phyloP scores from a whole-genome alignment of 805 yeast species.

The Suhomyces sp. region DNA sequence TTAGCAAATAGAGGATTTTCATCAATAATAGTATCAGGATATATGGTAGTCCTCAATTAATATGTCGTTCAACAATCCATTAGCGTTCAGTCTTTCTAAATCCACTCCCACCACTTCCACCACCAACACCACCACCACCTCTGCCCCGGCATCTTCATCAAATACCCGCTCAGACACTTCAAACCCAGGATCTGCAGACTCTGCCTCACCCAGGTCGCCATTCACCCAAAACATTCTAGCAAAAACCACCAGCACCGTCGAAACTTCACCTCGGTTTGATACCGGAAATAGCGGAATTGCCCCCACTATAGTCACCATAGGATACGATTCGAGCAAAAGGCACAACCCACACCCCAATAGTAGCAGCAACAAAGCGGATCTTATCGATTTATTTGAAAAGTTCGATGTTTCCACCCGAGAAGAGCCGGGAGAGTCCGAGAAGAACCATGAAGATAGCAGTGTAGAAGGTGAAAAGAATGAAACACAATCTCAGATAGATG shows the following conservation, averaged over 20 bases:
- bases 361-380: constrained; percentile 9
- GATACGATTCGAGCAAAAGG: neutral
- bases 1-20: too few species aligned
- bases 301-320: constrained; percentile 21
- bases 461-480: constrained; percentile 2
- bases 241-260: constrained; percentile 2
- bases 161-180: neutral
- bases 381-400: constrained; percentile 35
- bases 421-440: constrained; percentile 1
- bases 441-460: neutral
- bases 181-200: neutral
- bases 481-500: neutral
- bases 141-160: constrained; percentile 11
- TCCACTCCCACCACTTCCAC: constrained; percentile 43
- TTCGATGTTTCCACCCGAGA: constrained; percentile 22
- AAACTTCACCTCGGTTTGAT: neutral
- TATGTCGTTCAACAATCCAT: constrained; percentile 29
- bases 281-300: constrained; percentile 14
- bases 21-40: neutral
- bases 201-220: constrained; percentile 14
- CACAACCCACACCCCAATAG: neutral
- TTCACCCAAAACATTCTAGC: constrained; percentile 16
- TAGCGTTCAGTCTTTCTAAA: constrained; percentile 35
- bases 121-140: constrained; percentile 30
- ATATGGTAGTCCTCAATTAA: neutral